phyloP scores from a whole-genome alignment of 352 stramenopile genomes.

The Achlya hypogyna region DNA sequence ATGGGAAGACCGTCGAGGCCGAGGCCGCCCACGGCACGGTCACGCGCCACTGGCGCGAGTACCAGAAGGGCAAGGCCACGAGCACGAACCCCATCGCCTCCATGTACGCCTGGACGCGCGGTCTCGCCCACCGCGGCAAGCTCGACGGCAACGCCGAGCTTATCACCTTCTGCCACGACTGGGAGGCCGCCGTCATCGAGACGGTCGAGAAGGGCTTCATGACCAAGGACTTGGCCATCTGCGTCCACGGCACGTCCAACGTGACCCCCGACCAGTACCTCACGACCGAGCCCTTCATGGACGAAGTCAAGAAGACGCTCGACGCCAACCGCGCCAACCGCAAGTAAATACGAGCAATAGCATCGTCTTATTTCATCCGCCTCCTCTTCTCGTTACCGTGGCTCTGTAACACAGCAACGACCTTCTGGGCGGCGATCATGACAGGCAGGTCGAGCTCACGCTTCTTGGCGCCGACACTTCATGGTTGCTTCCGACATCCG shows the following conservation, averaged over 20 bases:
- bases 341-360: slow-evolving; percentile 3
- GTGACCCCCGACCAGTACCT: slow-evolving; percentile 75
- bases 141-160: slow-evolving; percentile 75
- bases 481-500: too few species aligned
- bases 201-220: slow-evolving; percentile 77
- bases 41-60: slow-evolving; percentile 79
- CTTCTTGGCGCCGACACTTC: too few species aligned
- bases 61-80: slow-evolving; percentile 83
- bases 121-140: slow-evolving; percentile 73
- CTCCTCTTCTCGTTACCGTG: too few species aligned
- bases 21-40: slow-evolving; percentile 86
- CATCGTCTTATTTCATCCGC: too few species aligned
- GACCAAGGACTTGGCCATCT: slow-evolving; percentile 83
- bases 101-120: slow-evolving; percentile 86
- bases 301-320: slow-evolving; percentile 76
- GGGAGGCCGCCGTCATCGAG: slow-evolving; percentile 67
- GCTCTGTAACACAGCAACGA: too few species aligned
- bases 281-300: slow-evolving; percentile 80
- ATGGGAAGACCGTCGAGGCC: slow-evolving; percentile 82
- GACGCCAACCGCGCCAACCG: slow-evolving; percentile 33
- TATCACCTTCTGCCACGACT: slow-evolving; percentile 55
- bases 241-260: slow-evolving; percentile 58
- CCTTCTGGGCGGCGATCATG: too few species aligned
- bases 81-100: slow-evolving; percentile 84
- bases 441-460: too few species aligned